Conservation (phyloP, 768 basidiomycete species). For the Mycena vitilis region DNA sequence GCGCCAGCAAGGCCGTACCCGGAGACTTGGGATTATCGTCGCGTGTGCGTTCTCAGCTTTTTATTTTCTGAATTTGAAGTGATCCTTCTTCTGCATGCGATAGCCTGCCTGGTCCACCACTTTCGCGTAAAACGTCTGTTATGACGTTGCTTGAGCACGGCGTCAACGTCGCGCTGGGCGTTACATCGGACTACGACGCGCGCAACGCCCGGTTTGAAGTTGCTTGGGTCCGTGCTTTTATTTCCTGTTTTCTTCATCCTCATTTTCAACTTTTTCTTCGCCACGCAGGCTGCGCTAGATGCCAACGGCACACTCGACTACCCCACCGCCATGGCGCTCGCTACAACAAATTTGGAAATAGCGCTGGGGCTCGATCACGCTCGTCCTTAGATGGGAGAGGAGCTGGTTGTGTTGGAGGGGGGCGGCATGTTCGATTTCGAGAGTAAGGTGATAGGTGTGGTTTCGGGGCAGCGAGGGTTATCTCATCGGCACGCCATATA, state of each 20-base stretch:
- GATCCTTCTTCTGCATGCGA: not conserved
- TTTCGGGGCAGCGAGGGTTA: slow-evolving; percentile 49
- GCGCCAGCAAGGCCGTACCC: slow-evolving; percentile 74
- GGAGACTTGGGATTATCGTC: slow-evolving; percentile 68
- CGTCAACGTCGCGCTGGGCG: slow-evolving; percentile 73
- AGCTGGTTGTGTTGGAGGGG: slow-evolving; percentile 55
- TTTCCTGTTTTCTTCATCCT: not conserved
- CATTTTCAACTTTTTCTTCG: not conserved
- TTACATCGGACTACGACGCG: slow-evolving; percentile 69
- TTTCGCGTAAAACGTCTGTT: slow-evolving; percentile 66
- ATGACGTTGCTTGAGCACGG: slow-evolving; percentile 65
- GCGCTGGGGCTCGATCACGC: slow-evolving; percentile 49
- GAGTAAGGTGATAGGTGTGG: slow-evolving; percentile 57
- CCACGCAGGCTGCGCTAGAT: slow-evolving; percentile 46
- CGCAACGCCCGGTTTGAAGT: slow-evolving; percentile 78
- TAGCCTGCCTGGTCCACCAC: slow-evolving; percentile 53
- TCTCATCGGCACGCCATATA: no score
- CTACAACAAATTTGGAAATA: slow-evolving; percentile 55
- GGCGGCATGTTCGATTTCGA: slow-evolving; percentile 56
- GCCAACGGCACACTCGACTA: slow-evolving; percentile 54
- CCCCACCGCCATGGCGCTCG: slow-evolving; percentile 53
- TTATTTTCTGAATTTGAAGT: not conserved
- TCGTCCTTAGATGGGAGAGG: slow-evolving; percentile 35
- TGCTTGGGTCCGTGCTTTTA: slow-evolving; percentile 57
- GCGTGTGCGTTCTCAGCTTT: slow-evolving; percentile 55